Evolutionary conservation across 2,329 filamentous ascomycete species (phyloP), one percentile per base, ranked within the genome.

Genomic region (Chalara sp.): DNA sequence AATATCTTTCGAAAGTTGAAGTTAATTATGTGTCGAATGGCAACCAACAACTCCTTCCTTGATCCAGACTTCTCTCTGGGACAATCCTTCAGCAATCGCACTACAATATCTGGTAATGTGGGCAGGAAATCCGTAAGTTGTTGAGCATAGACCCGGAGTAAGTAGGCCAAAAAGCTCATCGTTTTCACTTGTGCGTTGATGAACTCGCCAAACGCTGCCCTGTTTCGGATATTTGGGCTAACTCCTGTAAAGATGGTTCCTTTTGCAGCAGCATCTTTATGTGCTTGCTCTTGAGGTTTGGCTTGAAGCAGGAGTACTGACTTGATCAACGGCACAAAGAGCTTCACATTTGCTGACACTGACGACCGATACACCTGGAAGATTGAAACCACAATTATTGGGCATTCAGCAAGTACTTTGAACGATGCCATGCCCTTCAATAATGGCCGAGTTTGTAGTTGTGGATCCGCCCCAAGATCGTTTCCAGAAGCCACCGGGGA

Each of bases 141-240:
- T 52, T 87, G 85, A 2, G 90, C 84, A 67, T 96, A 95, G 45
- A 95, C 86, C 42, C 93, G 77, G 10, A 99, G 78, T 1, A 99
- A 73, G 64, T 97, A 99, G 1, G 95, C 95, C 58, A 99, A 68
- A 63, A 99, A 99, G 63, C 91, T 97, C 92, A 99, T 97, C 0
- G 92, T 97, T 74, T 99, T 97, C 12, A 99, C 93, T 67, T 99
- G 95, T 1, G 92, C 90, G 0, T 90, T 97, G 57, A 99, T 95
- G 59, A 97, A 95, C 62, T 99, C 95, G 35, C 92, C 93, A 72
- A 97, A 99, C 0, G 91, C 92, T 10, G 87, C 87, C 51, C 91
- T 79, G 61, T 97, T 96, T 70, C 89, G 92, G 64, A 99, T 96
- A 52, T 89, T 87, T 45, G 87, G 87, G 70, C 89, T 95, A 48